Evolutionary conservation across 1,139 yeast genomes (phyloP), one percentile per base, ranked within the genome.

Genomic region (Arxiozyma slooffiae): DNA sequence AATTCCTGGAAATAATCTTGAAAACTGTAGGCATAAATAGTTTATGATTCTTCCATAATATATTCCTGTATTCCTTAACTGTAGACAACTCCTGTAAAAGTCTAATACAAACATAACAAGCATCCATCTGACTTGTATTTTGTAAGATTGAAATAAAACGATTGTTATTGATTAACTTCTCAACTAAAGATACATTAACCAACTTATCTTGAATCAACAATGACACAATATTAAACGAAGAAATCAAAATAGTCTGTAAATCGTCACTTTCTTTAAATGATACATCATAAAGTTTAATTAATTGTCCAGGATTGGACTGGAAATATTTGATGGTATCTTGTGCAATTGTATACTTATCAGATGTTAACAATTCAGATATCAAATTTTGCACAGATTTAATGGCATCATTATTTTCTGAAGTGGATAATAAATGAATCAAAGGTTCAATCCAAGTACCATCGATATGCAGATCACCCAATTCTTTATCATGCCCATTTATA

Each of bases 301-400:
- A 68, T 55, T 49, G 67, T 57, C 50, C 67, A 58, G 60, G 71
- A 66, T 60, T 69, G 68, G 55, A 47, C 23, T 52, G 44, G 51
- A 65, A 63, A 60, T 76, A 79, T 53, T 66, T 76, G 34, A 77
- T 75, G 41, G 75, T 69, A 38, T 75, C 79, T 48, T 70, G 61
- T 48, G 76, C 63, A 34, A 50, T 30, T 18, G 17, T 44, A 61
- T 64, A 64, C 55, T 63, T 50, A 5, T 61, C 63, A 22, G 62
- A 52, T 7, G 63, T 61, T 22, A 77, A 69, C 57, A 85, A 73
- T 58, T 85, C 94, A 51, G 82, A 80, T 49, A 82, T 71, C 55
- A 87, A 72, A 38, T 85, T 86, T 54, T 85, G 76, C 37, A 85
- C 76, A 62, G 82, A 83, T 67, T 85, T 85, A 60, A 82, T 77